Base-by-base conservation (phyloP, 2,329 filamentous ascomycete species). In the Epichloe glyceriae region DNA sequence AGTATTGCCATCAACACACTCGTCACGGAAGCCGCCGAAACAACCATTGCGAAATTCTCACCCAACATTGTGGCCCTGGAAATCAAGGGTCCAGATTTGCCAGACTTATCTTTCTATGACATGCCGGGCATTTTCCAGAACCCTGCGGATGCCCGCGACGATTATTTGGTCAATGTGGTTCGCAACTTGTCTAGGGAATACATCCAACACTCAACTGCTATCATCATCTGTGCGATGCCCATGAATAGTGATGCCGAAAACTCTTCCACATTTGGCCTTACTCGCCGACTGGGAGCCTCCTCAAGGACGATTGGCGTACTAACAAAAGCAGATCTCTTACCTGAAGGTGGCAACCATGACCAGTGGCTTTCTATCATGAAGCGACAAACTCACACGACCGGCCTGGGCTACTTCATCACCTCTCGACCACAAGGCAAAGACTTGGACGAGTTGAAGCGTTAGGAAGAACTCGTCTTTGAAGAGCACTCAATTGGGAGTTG, bases 21-120 rank as follows among this genome's bases (percentile, higher is more conserved):
- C 0, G 61, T 63, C 42, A 56, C 61, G 43, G 56, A 60, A 7
- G 69, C 72, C 0, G 69, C 72, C 2, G 64, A 67, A 2, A 58
- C 64, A 2, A 72, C 74, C 0, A 66, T 78, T 5, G 80, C 83
- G 0, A 81, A 86, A 8, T 94, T 94, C 56, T 88, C 85, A 0
- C 89, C 89, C 0, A 95, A 95, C 56, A 75, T 89, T 0, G 82
- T 95, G 0, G 77, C 82, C 0, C 70, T 95, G 0, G 79, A 88
- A 49, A 88, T 95, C 26, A 80, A 80, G 0, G 85, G 83, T 0
- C 85, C 85, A 0, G 74, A 73, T 0, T 73, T 91, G 0, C 83
- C 87, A 0, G 81, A 87, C 5, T 63, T 95, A 0, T 88, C 84
- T 0, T 94, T 95, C 58, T 91, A 87, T 54, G 89, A 95, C 54